Evolutionary conservation across 495 filamentous ascomycete species (phyloP).

Genomic region (Oidiodendron maius): DNA sequence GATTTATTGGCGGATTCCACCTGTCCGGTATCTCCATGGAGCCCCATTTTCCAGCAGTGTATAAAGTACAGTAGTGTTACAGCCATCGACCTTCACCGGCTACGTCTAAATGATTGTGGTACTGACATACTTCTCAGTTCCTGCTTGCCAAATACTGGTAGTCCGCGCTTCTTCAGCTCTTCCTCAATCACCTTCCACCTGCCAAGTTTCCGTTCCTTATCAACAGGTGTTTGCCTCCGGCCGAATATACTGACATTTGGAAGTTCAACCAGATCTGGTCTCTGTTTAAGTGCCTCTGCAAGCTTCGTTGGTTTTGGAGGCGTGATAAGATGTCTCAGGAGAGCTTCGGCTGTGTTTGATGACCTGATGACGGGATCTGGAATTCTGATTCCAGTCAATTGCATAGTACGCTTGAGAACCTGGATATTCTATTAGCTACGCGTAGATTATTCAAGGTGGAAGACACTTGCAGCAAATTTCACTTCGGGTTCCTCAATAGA

Average conservation of each 20-base stretch:
- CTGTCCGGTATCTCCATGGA: too few relatives aligned
- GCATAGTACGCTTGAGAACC: slow-evolving; percentile 71
- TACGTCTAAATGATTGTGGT: not conserved
- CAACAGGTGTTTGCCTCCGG: slow-evolving; percentile 54
- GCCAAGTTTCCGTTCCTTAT: slow-evolving; percentile 71
- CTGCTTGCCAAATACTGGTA: slow-evolving; percentile 21
- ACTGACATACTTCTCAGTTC: not conserved
- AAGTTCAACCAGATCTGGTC: slow-evolving; percentile 39
- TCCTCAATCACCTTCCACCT: slow-evolving; percentile 79
- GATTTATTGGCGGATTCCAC: too few relatives aligned
- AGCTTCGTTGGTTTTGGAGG: slow-evolving; percentile 56
- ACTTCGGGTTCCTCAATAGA: slow-evolving; percentile 50
- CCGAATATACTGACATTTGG: slow-evolving; percentile 65
- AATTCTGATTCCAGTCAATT: slow-evolving; percentile 68
- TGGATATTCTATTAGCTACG: slow-evolving; percentile 25
- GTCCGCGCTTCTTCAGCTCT: slow-evolving; percentile 58
- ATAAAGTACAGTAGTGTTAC: not conserved
- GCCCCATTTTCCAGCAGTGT: not conserved
- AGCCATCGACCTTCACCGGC: not conserved
- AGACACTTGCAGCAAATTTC: slow-evolving; percentile 67
- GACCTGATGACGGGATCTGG: slow-evolving; percentile 57
- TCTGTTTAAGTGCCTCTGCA: slow-evolving; percentile 32
- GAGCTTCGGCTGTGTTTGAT: slow-evolving; percentile 45
- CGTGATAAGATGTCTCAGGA: slow-evolving; percentile 46
- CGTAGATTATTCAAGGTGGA: not conserved